Evolutionary conservation across 177 flowering plant genomes (phyloP).

Genomic region (Vitis hybrid): DNA sequence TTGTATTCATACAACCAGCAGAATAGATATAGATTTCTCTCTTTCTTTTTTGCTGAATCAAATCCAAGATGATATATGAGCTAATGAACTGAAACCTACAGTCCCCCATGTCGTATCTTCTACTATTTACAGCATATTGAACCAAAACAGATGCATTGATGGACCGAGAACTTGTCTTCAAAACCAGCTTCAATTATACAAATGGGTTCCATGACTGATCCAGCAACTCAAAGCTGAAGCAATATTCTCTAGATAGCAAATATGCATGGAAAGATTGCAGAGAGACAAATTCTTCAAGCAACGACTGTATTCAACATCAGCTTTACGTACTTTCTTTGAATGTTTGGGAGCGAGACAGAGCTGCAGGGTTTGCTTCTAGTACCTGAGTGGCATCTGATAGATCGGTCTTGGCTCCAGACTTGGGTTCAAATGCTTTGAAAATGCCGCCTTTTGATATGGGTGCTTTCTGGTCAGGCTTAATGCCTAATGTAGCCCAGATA

Average conservation of each 20-base stretch:
- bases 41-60: background rate
- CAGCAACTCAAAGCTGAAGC: background rate
- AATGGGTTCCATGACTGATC: background rate
- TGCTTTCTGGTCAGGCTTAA: constrained; percentile 30
- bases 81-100: constrained; percentile 6
- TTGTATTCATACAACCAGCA: constrained; percentile 8
- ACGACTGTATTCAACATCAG: background rate
- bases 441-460: constrained; percentile 21
- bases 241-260: background rate
- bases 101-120: background rate
- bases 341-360: constrained; percentile 48
- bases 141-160: background rate
- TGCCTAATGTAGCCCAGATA: constrained; percentile 41
- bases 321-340: constrained; percentile 47
- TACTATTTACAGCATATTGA: constrained; percentile 11
- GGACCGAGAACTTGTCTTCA: background rate
- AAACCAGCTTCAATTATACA: background rate
- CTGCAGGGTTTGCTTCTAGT: constrained; percentile 65
- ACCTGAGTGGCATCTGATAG: constrained; percentile 24
- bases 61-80: background rate
- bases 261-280: background rate
- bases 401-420: constrained; percentile 17
- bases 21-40: background rate
- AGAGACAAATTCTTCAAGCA: background rate
- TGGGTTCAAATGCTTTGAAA: constrained; percentile 34